These are phyloP conservation scores for Penicillium crustosum DNA, from an alignment of 2,329 filamentous ascomycete genomes.

Conservation along the genomic window DNA sequence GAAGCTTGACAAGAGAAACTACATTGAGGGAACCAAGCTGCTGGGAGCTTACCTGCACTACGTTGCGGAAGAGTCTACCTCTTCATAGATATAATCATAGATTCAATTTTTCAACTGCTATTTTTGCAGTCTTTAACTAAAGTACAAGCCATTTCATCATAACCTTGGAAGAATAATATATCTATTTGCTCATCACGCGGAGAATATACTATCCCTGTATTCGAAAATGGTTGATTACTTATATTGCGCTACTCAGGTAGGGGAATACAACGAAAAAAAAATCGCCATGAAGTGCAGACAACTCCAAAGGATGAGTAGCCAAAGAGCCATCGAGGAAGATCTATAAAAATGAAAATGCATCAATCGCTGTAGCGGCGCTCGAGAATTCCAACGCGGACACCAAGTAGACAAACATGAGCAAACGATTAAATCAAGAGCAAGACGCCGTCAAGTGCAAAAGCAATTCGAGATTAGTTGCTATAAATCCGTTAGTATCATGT, in stretches of 20 bases:
- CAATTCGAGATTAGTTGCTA: conserved; percentile 31
- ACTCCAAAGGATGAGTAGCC: background rate
- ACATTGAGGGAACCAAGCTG: conserved; percentile 96
- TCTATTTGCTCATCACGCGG: background rate
- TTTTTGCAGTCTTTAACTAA: background rate
- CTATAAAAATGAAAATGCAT: conserved; percentile 13
- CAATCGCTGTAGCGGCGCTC: conserved; percentile 14
- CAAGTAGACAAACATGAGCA: background rate
- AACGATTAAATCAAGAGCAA: conserved; percentile 4
- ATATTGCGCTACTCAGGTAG: background rate
- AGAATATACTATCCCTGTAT: background rate
- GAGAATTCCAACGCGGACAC: conserved; percentile 3
- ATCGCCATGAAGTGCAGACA: background rate
- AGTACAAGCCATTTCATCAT: background rate
- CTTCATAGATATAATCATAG: background rate
- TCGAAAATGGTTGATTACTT: background rate
- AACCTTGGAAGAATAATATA: background rate
- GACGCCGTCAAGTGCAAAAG: conserved; percentile 17
- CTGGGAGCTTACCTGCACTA: conserved; percentile 95
- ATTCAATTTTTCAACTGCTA: background rate
- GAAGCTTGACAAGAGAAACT: conserved; percentile 95
- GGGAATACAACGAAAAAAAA: background rate
- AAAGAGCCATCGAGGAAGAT: background rate
- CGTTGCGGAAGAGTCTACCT: conserved; percentile 78
- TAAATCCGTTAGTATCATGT: conserved; percentile 19